phyloP scores from a whole-genome alignment of 768 basidiomycete species.

The Boletus rufocinnamomeus region DNA sequence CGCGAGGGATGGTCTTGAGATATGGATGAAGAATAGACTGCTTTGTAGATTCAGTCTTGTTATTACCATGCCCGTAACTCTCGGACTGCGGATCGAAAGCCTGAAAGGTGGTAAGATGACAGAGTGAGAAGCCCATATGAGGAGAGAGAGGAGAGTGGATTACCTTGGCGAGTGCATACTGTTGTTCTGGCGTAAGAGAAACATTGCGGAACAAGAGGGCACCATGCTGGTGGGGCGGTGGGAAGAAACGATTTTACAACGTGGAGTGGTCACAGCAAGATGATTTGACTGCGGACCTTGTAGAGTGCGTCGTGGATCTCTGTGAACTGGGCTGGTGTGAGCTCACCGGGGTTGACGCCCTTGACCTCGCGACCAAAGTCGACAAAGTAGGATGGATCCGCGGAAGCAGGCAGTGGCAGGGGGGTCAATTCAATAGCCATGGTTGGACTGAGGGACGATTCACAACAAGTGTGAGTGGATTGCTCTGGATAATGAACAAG shows the following conservation, averaged over 20 bases:
- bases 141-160: not conserved
- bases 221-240: constrained; percentile 52
- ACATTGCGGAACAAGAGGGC: constrained; percentile 74
- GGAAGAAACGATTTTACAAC: not conserved
- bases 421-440: constrained; percentile 73
- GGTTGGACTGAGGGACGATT: constrained; percentile 1
- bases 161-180: constrained; percentile 84
- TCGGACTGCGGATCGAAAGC: constrained; percentile 71
- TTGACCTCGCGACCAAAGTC: constrained; percentile 79
- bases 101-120: constrained; percentile 38
- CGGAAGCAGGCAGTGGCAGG: constrained; percentile 71
- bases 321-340: constrained; percentile 61
- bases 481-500: not conserved
- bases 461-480: not conserved
- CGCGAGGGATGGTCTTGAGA: constrained; percentile 86
- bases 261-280: not conserved
- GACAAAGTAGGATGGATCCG: constrained; percentile 64
- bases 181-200: constrained; percentile 74
- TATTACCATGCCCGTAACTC: constrained; percentile 84
- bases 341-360: constrained; percentile 65
- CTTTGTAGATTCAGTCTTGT: constrained; percentile 72
- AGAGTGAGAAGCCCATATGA: not conserved
- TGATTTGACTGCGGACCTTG: constrained; percentile 49
- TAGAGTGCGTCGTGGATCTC: constrained; percentile 75
- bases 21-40: constrained; percentile 88